Evolutionary conservation across 306 rosid species (phyloP).

Genomic region (Dryas drummondii): DNA sequence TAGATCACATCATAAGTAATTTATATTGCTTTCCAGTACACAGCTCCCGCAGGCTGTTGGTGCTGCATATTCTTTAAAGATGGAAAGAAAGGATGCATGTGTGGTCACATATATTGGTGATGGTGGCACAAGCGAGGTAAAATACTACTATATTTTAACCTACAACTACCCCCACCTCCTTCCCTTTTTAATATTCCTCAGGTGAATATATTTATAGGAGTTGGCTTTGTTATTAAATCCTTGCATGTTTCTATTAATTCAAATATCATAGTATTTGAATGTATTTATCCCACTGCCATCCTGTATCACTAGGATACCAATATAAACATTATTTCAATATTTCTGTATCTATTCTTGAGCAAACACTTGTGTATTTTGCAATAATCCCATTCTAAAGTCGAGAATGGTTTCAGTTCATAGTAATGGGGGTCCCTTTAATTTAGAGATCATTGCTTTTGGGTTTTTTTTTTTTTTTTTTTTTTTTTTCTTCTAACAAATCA

Average conservation of each 20-base stretch:
- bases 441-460: background rate
- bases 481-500: slow-evolving; percentile 27
- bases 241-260: background rate
- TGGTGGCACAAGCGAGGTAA: slow-evolving; percentile 98
- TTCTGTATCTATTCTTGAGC: background rate
- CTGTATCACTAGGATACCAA: background rate
- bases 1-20: slow-evolving; percentile 4
- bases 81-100: slow-evolving; percentile 84
- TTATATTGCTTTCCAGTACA: slow-evolving; percentile 45
- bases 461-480: slow-evolving; percentile 11
- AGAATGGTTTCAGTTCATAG: background rate
- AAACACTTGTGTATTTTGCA: background rate
- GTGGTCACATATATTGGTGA: slow-evolving; percentile 82
- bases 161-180: background rate
- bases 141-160: background rate
- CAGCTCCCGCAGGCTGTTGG: slow-evolving; percentile 97
- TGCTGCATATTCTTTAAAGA: slow-evolving; percentile 91
- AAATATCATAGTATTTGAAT: background rate
- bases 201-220: background rate
- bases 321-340: background rate
- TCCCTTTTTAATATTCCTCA: background rate
- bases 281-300: background rate
- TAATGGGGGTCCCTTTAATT: background rate
- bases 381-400: background rate
- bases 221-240: no score